Percentiles rank a stretch among this genome's conserved stretches.
phyloP scores from a whole-genome alignment of 768 basidiomycete genomes.

The Gautieria morchelliformis region DNA sequence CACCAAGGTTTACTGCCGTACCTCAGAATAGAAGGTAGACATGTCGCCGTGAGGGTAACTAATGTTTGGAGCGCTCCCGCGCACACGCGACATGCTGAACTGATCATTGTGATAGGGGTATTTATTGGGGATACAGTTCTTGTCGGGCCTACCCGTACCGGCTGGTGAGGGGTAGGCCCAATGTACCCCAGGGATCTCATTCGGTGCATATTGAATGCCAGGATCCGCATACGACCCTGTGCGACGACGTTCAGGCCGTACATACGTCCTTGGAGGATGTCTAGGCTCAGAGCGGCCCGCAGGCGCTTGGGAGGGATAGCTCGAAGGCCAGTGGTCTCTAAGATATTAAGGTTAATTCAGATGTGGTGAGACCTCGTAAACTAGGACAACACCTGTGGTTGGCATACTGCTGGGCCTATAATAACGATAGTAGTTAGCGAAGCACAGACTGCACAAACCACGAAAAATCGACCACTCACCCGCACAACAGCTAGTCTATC shows the following conservation, averaged over 20 bases:
- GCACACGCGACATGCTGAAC: conserved; percentile 68
- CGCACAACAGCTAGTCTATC: conserved; percentile 12
- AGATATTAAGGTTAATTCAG: background rate
- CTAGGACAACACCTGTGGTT: too few species aligned
- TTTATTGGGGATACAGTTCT: too few species aligned
- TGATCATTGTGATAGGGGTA: conserved; percentile 45
- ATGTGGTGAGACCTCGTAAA: background rate
- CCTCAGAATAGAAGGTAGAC: conserved; percentile 3
- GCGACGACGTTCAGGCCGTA: too few species aligned
- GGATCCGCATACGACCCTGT: too few species aligned
- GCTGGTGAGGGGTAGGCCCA: too few species aligned
- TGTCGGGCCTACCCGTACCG: too few species aligned
- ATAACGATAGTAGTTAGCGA: background rate
- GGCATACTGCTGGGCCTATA: too few species aligned
- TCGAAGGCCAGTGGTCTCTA: background rate
- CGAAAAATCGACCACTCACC: background rate
- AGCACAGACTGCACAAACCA: background rate
- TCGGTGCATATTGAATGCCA: too few species aligned
- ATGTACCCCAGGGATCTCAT: too few species aligned
- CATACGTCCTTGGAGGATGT: too few species aligned
- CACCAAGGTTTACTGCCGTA: background rate
- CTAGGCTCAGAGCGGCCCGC: too few species aligned
- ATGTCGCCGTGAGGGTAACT: conserved; percentile 10
- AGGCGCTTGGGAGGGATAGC: too few species aligned
- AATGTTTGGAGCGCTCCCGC: conserved; percentile 41